Percentiles rank a stretch among this genome's conserved stretches.
Evolutionary conservation across 768 basidiomycete species (phyloP).

Genomic region (Collybiopsis confluens): DNA sequence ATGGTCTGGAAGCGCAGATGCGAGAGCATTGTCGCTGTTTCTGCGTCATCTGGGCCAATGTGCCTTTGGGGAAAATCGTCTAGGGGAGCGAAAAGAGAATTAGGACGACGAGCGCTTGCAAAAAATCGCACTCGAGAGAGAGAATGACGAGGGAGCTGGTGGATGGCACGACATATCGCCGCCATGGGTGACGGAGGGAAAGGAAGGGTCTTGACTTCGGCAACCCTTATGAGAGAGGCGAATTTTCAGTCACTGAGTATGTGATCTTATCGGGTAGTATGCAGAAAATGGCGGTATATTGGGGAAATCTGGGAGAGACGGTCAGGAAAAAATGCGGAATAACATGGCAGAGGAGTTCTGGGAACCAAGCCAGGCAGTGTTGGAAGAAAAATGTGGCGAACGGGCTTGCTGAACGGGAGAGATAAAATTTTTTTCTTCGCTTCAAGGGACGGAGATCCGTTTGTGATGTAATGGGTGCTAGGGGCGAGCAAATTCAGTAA

Average conservation of each 20-base stretch:
- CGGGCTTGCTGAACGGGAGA: conserved; percentile 24
- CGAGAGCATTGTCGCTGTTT: conserved; percentile 78
- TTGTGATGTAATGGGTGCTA: background rate
- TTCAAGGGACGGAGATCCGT: conserved; percentile 25
- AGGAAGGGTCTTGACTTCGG: conserved; percentile 7
- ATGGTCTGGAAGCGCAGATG: conserved; percentile 81
- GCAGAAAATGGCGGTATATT: too few species aligned
- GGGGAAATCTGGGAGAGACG: too few species aligned
- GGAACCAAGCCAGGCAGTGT: too few species aligned
- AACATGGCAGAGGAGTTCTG: too few species aligned
- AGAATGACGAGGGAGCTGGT: conserved; percentile 16
- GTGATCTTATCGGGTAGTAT: background rate
- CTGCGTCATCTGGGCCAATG: conserved; percentile 85
- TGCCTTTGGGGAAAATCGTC: conserved; percentile 91
- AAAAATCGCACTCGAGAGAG: conserved; percentile 33
- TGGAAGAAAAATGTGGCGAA: background rate
- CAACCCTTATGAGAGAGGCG: too few species aligned
- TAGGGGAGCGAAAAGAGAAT: conserved; percentile 74
- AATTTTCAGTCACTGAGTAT: background rate
- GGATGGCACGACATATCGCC: conserved; percentile 21
- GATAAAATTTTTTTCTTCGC: conserved; percentile 5
- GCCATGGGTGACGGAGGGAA: conserved; percentile 21
- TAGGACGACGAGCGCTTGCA: conserved; percentile 56
- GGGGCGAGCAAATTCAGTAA: background rate
- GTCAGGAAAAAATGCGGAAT: too few species aligned